Base-by-base conservation (phyloP, 2,329 filamentous ascomycete species). In the Sclerotinia spermophila region DNA sequence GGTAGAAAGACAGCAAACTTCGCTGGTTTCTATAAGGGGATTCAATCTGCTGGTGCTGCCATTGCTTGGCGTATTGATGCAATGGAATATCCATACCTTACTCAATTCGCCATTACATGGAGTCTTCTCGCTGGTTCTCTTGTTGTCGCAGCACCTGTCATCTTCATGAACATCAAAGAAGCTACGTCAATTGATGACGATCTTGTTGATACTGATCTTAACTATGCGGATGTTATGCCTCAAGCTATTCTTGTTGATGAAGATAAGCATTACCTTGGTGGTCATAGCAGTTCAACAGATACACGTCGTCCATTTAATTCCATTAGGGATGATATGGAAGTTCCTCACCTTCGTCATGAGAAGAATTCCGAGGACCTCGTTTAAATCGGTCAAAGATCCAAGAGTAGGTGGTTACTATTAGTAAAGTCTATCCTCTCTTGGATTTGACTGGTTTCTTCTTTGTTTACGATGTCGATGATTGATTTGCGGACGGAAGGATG, bases 1-100 rank as follows among this genome's bases (percentile, higher is more conserved):
- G 88, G 91, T 72, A 92, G 94, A 80, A 95, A 93, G 81, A 87
- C 94, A 42, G 94, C 94, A 82, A 96, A 97, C 84, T 90, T 94
- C 78, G 91, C 92, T 55, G 94, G 92, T 73, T 93, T 91, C 84
- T 94, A 95, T 86, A 95, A 94, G 83, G 90, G 90, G 62, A 91
- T 96, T 74, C 93, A 96, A 80, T 94, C 91, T 30, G 92, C 92
- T 24, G 93, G 92, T 75, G 89, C 90, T 6, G 93, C 91, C 71
- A 86, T 93, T 76, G 90, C 87, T 75, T 91, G 87, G 87, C 86
- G 88, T 38, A 80, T 95, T 65, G 92, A 95, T 77, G 85, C 84
- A 33, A 69, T 86, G 38, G 81, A 86, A 38, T 85, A 85, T 40
- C 82, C 89, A 0, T 96, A 87, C 81, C 87, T 91, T 83, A 86